A percentile compares a stretch with the other conserved stretches of the same genome.
Evolutionary conservation across 1,284 basidiomycete genomes (phyloP).

Genomic region (Apiotrichum laibachii): DNA sequence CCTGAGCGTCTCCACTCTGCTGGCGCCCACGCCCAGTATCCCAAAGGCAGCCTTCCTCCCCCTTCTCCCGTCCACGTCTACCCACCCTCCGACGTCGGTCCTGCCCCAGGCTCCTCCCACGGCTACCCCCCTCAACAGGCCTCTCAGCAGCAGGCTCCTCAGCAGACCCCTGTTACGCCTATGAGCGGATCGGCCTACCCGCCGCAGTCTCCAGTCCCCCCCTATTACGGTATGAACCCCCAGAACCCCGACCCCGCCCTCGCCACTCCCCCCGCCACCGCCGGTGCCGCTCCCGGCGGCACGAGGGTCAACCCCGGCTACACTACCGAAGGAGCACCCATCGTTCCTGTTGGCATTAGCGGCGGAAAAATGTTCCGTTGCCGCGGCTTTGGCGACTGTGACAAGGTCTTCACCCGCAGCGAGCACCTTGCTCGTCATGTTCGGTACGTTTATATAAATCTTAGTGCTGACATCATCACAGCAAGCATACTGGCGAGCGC

Average conservation of each 20-base stretch:
- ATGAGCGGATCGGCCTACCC: conserved; percentile 37
- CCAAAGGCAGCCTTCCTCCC: conserved; percentile 23
- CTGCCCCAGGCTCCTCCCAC: conserved; percentile 39
- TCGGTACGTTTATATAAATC: conserved; percentile 57
- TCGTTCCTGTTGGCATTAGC: conserved; percentile 49
- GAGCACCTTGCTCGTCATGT: conserved; percentile 95
- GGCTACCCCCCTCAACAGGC: conserved; percentile 19
- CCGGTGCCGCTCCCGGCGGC: conserved; percentile 15
- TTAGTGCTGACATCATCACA: conserved; percentile 44
- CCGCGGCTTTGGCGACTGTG: conserved; percentile 88
- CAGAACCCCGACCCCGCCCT: conserved; percentile 26
- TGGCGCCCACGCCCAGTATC: conserved; percentile 22
- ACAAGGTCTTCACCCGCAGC: conserved; percentile 92
- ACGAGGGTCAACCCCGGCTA: conserved; percentile 22
- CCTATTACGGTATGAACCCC: conserved; percentile 30
- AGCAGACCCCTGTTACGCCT: conserved; percentile 28
- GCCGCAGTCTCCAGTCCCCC: conserved; percentile 29
- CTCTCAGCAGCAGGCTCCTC: conserved; percentile 14
- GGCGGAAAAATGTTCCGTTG: conserved; percentile 87
- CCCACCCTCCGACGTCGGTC: conserved; percentile 25
- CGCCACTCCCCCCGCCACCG: conserved; percentile 27
- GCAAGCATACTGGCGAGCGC: conserved; percentile 95
- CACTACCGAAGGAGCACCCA: conserved; percentile 41
- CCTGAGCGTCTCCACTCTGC: conserved; percentile 38
- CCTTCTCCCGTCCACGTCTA: conserved; percentile 30